Base-by-base conservation (phyloP, 1,284 basidiomycete species). In the Erythrobasidium hasegawianum region DNA sequence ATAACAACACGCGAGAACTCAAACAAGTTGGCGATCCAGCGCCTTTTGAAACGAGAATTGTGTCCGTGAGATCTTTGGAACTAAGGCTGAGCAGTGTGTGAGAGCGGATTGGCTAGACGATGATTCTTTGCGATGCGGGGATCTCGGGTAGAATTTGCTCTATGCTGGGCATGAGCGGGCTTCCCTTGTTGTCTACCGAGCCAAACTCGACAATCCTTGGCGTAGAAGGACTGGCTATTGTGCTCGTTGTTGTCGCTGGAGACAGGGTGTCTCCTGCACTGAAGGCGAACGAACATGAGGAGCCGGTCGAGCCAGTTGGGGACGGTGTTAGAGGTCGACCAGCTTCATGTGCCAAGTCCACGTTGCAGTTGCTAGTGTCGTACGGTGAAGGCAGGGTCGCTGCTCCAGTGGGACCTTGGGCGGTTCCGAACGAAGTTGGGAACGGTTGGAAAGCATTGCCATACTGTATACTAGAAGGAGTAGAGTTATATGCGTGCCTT, bases 281-380 rank as follows among this genome's bases (percentile, higher is more conserved):
- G 52, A 64, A 64, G 14, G 60, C 38, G 39, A 64, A 64, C 10
- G 60, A 64, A 20, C 60, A 56, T 18, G 24, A 38, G 13, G 60
- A 64, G 11, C 20, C 18, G 2, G 55, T 20, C 14, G 60, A 56
- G 24, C 60, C 60, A 16, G 41, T 49, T 1, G 60, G 60, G 22
- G 60, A 64, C 3, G 60, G 60, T 8, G 60, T 64, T n/a, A 64
- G 9, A 10, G 60, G 60, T 18, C 60, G 53, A 27, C 50, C 59
- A 2, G 53, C 18, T 20, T 61, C 59, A 7, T n/a, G n/a, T 18
- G 43, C 16, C 16, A 24, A 18, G 43, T 24, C 43, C 43, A 24
- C 8, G 16, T n/a, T n/a, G n/a, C n/a, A 24, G 43, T 16, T n/a
- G n/a, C 22, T 24, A 8, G 22, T 16, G 5, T n/a, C 43, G 22